Conservation (phyloP, 192 early-diverging fungal genomes). For the Coemansia sp. region DNA sequence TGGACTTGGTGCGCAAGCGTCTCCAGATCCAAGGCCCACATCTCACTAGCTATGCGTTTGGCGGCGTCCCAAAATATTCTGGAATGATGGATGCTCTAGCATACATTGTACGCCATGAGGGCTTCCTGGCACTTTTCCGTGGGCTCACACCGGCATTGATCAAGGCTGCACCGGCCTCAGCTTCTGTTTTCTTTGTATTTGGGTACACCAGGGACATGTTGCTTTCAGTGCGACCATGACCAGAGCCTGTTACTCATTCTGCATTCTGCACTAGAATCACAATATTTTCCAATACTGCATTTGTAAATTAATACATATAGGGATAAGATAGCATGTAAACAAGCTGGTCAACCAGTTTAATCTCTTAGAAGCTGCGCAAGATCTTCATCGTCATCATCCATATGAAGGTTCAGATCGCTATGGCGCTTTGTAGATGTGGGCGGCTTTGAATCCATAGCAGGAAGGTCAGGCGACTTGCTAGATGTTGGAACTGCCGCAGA, state of each 20-base stretch:
- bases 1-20: constrained; percentile 83
- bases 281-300: background rate
- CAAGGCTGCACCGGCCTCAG: constrained; percentile 82
- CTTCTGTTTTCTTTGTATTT: constrained; percentile 86
- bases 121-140: constrained; percentile 81
- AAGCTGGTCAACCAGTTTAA: background rate
- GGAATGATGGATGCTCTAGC: constrained; percentile 60
- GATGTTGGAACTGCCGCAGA: background rate
- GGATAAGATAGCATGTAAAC: background rate
- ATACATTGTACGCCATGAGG: constrained; percentile 74
- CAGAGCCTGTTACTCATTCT: background rate
- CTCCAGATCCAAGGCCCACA: constrained; percentile 79
- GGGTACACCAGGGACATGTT: constrained; percentile 63
- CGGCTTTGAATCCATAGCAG: background rate
- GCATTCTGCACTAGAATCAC: background rate
- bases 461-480: background rate
- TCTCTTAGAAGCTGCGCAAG: constrained; percentile 23
- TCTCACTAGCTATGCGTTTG: constrained; percentile 60
- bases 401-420: constrained; percentile 33
- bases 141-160: constrained; percentile 81
- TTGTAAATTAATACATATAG: constrained; percentile 3
- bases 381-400: constrained; percentile 40
- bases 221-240: constrained; percentile 14
- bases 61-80: constrained; percentile 66
- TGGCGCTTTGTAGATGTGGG: background rate